Base-by-base conservation (phyloP, 768 basidiomycete genomes). In the Lentinula edodes region DNA sequence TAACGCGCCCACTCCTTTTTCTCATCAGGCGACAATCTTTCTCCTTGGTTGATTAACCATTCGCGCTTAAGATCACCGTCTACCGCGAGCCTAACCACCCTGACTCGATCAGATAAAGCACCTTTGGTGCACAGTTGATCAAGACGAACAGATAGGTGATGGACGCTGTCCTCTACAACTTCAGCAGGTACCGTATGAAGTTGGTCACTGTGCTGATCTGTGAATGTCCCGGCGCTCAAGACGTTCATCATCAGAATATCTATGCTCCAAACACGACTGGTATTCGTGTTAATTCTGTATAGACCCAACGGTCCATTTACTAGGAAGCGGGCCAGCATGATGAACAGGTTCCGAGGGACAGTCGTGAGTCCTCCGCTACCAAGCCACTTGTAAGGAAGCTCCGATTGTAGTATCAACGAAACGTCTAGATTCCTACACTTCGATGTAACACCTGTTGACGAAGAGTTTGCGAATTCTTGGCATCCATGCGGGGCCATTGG, bases 1-100 rank as follows among this genome's bases (percentile, higher is more conserved):
- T 51, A 51, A 12, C 28, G 12, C 12, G 50, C 50, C 50, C 50
- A 51, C 2, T 13, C 8, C 20, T 51, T 32, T 13, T 32, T 51
- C 6, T n/a, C 28, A 5, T 18, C 13, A 6, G 7, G 6, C 6
- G 12, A 13, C 6, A 51, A 20, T 7, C 28, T 32, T 28, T 13
- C 13, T 13, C 50, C 28, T 20, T 8, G 50, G 12, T 51, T 20
- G 20, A 51, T 32, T 10, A 75, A 59, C 35, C 63, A 68, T 35
- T 72, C 65, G 63, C 53, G 57, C 23, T 62, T 65, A 13, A 51
- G 5, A 12, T 51, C 50, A 2, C 50, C 50, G 18, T 51, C 28
- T 18, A 51, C 28, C n/a, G 12, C 6, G 28, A 51, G 20, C 7
- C 50, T 20, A 10, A 51, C 50, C 7, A 28, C 32, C 28, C 50